phyloP scores from a whole-genome alignment of 2,329 filamentous ascomycete genomes.

The Aspergillus aculeatus region DNA sequence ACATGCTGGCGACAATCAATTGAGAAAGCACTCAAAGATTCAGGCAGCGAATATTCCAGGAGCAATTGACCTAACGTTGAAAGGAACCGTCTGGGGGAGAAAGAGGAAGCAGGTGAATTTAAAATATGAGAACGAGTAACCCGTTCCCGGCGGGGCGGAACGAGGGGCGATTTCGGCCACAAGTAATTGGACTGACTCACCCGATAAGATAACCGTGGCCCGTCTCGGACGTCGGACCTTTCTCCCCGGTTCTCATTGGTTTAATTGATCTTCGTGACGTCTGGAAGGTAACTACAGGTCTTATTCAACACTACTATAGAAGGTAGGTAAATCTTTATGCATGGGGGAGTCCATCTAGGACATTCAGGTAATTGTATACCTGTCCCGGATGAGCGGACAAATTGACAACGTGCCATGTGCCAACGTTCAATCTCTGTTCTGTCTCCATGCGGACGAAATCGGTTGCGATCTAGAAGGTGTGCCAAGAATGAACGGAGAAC shows the following conservation, averaged over 20 bases:
- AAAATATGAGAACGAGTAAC: constrained; percentile 16
- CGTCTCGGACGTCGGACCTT: constrained; percentile 1
- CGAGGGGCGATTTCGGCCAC: constrained; percentile 30
- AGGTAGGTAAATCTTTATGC: background rate
- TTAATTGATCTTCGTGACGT: background rate
- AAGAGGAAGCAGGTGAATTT: constrained; percentile 24
- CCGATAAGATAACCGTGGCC: constrained; percentile 29
- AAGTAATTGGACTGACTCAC: constrained; percentile 25
- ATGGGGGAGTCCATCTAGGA: background rate
- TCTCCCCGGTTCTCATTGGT: constrained; percentile 9
- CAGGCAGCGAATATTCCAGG: constrained; percentile 14
- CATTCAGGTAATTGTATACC: background rate
- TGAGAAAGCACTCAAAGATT: constrained; percentile 18
- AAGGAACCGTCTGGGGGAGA: constrained; percentile 14
- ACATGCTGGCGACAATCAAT: constrained; percentile 64
- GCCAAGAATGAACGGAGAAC: background rate
- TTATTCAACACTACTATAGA: background rate
- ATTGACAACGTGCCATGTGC: background rate
- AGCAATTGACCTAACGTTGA: constrained; percentile 22
- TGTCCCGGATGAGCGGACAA: background rate
- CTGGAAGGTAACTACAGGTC: constrained; percentile 2
- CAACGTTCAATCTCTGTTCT: background rate
- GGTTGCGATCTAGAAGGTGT: background rate
- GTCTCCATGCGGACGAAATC: background rate
- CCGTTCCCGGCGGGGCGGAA: constrained; percentile 22